These are phyloP conservation scores for Alternaria triticimaculans DNA, from an alignment of 2,329 filamentous ascomycete species.

Conservation along the genomic window DNA sequence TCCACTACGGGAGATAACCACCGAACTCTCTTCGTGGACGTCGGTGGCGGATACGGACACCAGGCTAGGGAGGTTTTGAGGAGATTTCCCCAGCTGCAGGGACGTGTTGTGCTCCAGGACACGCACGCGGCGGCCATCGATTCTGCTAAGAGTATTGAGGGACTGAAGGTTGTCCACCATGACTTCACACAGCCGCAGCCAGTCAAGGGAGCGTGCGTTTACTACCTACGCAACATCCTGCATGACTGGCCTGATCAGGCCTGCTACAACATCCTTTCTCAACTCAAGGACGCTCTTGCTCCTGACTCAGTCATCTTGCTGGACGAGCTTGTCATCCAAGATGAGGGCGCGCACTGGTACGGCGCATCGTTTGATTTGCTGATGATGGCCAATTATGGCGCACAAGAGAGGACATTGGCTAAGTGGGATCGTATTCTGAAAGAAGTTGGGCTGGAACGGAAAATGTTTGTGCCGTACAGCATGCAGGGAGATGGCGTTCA, in stretches of 20 bases:
- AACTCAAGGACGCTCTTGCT: conserved; percentile 6
- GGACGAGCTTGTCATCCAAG: conserved; percentile 2
- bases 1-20: not conserved
- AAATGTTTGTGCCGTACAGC: conserved; percentile 7
- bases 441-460: conserved; percentile 8
- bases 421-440: conserved; percentile 9
- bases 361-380: conserved; percentile 9
- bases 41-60: conserved; percentile 8
- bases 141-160: conserved; percentile 2
- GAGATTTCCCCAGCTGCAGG: conserved; percentile 4
- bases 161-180: conserved; percentile 2
- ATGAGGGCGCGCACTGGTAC: conserved; percentile 8
- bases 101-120: conserved; percentile 4
- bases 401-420: conserved; percentile 4
- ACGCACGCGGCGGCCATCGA: conserved; percentile 9
- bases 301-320: conserved; percentile 10
- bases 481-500: conserved; percentile 9
- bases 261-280: conserved; percentile 1
- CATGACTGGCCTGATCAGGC: conserved; percentile 10
- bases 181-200: conserved; percentile 7
- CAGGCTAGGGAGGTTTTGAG: conserved; percentile 4
- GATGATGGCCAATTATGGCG: conserved; percentile 12
- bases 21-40: conserved; percentile 3
- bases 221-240: conserved; percentile 10
- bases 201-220: not conserved